Conservation (phyloP, 2,329 filamentous ascomycete genomes). For the Epichloe amarillans region DNA sequence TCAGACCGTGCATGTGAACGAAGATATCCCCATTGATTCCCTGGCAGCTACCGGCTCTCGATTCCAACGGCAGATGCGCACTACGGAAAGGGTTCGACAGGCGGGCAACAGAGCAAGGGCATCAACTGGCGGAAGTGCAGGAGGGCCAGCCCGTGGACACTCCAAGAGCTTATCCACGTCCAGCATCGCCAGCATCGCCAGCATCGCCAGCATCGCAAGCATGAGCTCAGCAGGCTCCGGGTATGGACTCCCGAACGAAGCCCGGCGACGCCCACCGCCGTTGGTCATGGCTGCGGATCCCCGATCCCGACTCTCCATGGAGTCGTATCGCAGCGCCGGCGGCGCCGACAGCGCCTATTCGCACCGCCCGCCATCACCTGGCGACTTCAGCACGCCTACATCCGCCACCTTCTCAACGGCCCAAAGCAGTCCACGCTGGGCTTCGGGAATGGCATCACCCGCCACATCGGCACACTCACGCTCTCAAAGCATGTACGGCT, state of each 20-base stretch:
- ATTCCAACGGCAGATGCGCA: conserved; percentile 84
- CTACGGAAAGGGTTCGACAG: conserved; percentile 61
- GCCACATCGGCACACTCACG: conserved; percentile 55
- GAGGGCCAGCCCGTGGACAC: conserved; percentile 62
- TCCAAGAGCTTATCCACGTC: conserved; percentile 77
- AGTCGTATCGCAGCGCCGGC: conserved; percentile 52
- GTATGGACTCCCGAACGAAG: conserved; percentile 51
- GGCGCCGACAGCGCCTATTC: conserved; percentile 48
- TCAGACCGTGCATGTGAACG: conserved; percentile 93
- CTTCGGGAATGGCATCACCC: conserved; percentile 57
- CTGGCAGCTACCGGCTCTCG: conserved; percentile 83
- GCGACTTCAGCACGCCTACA: conserved; percentile 69
- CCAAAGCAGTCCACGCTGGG: conserved; percentile 64
- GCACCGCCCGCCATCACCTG: conserved; percentile 54
- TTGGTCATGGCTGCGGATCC: conserved; percentile 70
- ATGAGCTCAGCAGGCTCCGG: conserved; percentile 54
- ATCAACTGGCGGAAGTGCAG: conserved; percentile 61
- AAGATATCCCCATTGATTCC: conserved; percentile 89
- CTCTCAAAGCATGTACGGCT: conserved; percentile 56
- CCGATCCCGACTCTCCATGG: conserved; percentile 51
- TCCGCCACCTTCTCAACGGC: conserved; percentile 70
- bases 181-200: conserved; percentile 68
- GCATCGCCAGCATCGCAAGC: conserved; percentile 71
- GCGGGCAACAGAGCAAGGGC: conserved; percentile 60
- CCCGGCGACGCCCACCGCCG: conserved; percentile 62